Evolutionary conservation across 2,329 filamentous ascomycete species (phyloP).

Genomic region (Colletotrichum sojae): DNA sequence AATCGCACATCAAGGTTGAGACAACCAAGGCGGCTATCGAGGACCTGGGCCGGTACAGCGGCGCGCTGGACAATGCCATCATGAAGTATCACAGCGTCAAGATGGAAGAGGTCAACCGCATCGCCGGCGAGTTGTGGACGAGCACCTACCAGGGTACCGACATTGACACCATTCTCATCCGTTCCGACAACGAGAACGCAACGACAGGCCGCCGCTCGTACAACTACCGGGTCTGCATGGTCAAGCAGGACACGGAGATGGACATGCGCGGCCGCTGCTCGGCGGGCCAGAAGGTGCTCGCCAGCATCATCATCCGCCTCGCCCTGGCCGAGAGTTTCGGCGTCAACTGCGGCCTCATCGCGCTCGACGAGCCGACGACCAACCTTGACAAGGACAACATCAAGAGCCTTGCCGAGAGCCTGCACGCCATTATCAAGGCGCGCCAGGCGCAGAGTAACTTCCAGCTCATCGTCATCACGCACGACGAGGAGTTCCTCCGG

Average conservation of each 20-base stretch:
- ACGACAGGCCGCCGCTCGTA: conserved; percentile 83
- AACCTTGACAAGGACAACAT: conserved; percentile 98
- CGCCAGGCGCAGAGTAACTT: conserved; percentile 93
- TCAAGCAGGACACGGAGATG: conserved; percentile 97
- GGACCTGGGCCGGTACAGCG: conserved; percentile 85
- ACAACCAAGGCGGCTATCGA: conserved; percentile 95
- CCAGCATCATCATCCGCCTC: conserved; percentile 96
- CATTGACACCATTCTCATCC: conserved; percentile 96
- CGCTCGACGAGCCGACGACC: conserved; percentile 96
- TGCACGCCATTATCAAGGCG: conserved; percentile 89
- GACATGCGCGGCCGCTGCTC: conserved; percentile 99
- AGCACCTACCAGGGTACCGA: conserved; percentile 97
- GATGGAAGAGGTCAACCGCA: conserved; percentile 98
- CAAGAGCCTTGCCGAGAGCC: conserved; percentile 84
- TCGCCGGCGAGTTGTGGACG: conserved; percentile 96
- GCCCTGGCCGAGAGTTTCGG: conserved; percentile 97
- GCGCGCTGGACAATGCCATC: conserved; percentile 93
- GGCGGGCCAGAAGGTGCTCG: conserved; percentile 95
- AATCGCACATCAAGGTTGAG: conserved; percentile 89
- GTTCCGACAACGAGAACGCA: conserved; percentile 84
- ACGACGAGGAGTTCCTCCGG: conserved; percentile 95
- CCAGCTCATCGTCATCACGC: conserved; percentile 98
- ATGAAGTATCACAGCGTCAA: conserved; percentile 97
- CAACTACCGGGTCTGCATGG: conserved; percentile 98
- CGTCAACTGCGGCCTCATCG: conserved; percentile 94